Conservation (phyloP, 352 stramenopile genomes). For the Phytopythium vexans region DNA sequence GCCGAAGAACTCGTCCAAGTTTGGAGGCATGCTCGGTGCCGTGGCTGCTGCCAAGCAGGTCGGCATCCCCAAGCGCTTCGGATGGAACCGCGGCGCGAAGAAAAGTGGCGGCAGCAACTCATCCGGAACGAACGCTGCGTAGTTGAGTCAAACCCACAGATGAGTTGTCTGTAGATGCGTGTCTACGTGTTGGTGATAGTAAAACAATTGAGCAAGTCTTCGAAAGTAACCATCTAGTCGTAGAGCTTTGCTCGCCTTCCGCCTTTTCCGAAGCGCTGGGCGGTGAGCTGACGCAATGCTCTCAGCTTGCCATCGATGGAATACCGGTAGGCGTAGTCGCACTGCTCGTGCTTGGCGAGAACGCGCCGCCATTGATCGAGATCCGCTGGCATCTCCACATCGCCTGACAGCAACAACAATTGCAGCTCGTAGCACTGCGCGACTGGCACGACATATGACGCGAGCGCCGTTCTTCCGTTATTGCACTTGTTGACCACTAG, state of each 20-base stretch:
- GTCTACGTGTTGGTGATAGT: too few relatives aligned
- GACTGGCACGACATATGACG: slow-evolving; percentile 31
- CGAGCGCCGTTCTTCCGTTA: not conserved
- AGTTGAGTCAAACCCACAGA: not conserved
- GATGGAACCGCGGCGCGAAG: slow-evolving; percentile 31
- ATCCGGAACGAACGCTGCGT: slow-evolving; percentile 12
- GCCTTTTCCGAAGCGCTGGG: too few relatives aligned
- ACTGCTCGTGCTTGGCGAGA: not conserved
- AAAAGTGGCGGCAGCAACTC: slow-evolving; percentile 8
- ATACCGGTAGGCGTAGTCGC: not conserved
- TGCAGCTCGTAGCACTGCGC: slow-evolving; percentile 34
- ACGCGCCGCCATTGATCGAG: not conserved
- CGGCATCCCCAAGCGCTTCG: slow-evolving; percentile 44
- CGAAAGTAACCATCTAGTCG: too few relatives aligned
- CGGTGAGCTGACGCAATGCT: too few relatives aligned
- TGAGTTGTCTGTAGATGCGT: too few relatives aligned
- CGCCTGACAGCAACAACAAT: slow-evolving; percentile 13
- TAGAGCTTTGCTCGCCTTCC: too few relatives aligned
- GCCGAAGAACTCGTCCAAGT: slow-evolving; percentile 40
- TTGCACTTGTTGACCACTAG: too few relatives aligned
- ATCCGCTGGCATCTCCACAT: not conserved
- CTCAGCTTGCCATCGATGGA: not conserved
- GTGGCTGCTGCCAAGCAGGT: slow-evolving; percentile 27
- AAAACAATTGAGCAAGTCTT: too few relatives aligned
- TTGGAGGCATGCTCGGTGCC: slow-evolving; percentile 34